Base-by-base conservation (phyloP, 306 rosid genomes). In the Begonia masoniana region DNA sequence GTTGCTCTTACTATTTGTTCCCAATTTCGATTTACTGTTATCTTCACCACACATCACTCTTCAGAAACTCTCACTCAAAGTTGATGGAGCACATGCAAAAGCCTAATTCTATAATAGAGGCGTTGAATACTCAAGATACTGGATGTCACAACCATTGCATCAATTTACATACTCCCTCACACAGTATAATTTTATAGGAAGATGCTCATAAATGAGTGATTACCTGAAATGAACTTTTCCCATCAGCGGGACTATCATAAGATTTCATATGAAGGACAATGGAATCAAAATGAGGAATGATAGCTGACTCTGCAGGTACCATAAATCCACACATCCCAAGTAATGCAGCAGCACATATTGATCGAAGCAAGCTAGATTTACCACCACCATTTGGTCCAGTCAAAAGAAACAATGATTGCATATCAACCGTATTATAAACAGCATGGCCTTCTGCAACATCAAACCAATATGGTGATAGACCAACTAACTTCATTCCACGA, bases 371-470 rank as follows among this genome's bases (percentile, higher is more conserved):
- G 68, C 97, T 91, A 60, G 96, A 91, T 72, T 91, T 91, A 55
- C 97, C 96, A 55, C 97, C 97, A 31, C 97, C 97, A 78, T 91
- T 91, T 39, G 96, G 97, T 59, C 97, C 96, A 9, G 97, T 91
- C 82, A 91, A 75, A 55, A 91, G 96, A 72, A 80, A 76, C 45
- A 91, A 76, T 19, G 94, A 85, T 17, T 81, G 80, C 96, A 91
- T 85, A 72, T 81, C 92, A 50, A 91, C 87, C 14, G 75, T 76
- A 68, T 91, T 91, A 58, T 69, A 81, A 54, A 91, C 97, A 47
- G 85, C 79, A 50, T 85, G 78, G 45, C 95, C 97, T 73, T 72
- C 94, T 41, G 84, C 77, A 19, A 54, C 67, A 69, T 91, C 77
- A 62, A 91, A 76, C 97, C 96, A 91, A 62, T 91, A 91, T 10